Evolutionary conservation across 2,329 filamentous ascomycete genomes (phyloP), one percentile per base, ranked within the genome.

Genomic region (Sclerotinia trifoliorum): DNA sequence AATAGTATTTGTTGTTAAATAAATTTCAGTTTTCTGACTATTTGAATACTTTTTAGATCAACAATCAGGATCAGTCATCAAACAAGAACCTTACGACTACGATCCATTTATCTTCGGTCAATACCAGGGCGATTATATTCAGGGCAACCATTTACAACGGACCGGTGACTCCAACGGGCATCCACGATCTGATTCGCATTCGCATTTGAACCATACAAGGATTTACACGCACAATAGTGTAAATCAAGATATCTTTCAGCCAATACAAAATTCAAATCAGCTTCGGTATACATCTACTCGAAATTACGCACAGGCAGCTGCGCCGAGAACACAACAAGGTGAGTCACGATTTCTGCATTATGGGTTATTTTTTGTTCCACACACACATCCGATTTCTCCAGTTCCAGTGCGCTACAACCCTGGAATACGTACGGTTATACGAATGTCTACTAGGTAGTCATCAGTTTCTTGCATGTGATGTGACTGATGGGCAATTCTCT

Each of bases 321-420:
- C 51, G 56, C 65, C 65, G 65, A 60, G 55, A 29, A 52, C 48
- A 32, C 42, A 52, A n/a, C 65, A 48, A 62, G 35, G 65, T 67
- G 65, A 67, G 65, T 67, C 65, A 67, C 56, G 54, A 66, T 64
- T 66, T 42, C 21, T 10, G 26, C 48, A 61, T 46, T 35, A 32
- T 46, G 44, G 44, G 19, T 49, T 48, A 48, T 51, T 44, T 48
- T 48, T 48, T 48, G 39, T 61, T 61, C 29, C 15, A 29, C 48
- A 48, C 19, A 61, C 29, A 60, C 57, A 48, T 46, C 42, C 42
- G 17, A 24, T 17, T 10, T 42, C 54, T 56, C 42, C 17, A 44
- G 17, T 4, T 44, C 42, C 21, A 56, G 54, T 29, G 32, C 54
- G 54, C 17, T 56, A n/a, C 29, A 3, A 26, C 13, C 32, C 35